Evolutionary conservation across 176 grass and related monocot species (phyloP).

Genomic region (Avena eriantha): DNA sequence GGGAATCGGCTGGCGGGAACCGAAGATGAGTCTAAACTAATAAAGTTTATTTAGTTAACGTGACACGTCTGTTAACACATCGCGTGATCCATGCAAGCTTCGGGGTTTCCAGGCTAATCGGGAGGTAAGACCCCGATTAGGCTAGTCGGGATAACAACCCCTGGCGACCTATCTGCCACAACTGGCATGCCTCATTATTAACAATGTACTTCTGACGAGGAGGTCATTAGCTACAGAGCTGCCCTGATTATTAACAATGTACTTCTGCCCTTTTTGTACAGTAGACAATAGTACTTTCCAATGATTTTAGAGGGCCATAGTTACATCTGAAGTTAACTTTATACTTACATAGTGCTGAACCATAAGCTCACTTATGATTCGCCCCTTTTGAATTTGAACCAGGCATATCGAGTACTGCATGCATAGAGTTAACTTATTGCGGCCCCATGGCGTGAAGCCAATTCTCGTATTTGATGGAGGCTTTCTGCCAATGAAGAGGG

Average conservation of each 20-base stretch:
- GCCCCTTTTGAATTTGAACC: conserved; percentile 41
- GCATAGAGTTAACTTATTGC: conserved; percentile 87
- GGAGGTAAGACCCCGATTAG: no score
- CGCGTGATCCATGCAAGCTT: no score
- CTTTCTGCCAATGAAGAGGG: conserved; percentile 80
- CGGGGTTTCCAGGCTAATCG: no score
- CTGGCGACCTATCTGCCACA: no score
- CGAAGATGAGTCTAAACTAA: no score
- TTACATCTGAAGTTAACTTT: not conserved
- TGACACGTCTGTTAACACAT: no score
- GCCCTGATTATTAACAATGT: not conserved
- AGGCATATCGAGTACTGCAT: conserved; percentile 92
- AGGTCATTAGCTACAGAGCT: no score
- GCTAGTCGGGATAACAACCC: no score
- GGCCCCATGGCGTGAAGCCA: conserved; percentile 78
- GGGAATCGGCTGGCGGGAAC: no score
- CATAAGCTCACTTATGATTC: conserved; percentile 18
- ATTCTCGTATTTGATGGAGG: conserved; percentile 96
- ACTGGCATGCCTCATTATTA: no score
- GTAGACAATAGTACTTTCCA: not conserved
- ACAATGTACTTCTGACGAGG: no score
- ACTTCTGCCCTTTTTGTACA: not conserved
- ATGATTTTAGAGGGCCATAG: not conserved
- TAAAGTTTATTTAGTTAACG: no score
- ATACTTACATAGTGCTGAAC: not conserved